These are phyloP conservation scores for Mediolabrus comicus DNA, from an alignment of 108 stramenopile species.

Conservation along the genomic window DNA sequence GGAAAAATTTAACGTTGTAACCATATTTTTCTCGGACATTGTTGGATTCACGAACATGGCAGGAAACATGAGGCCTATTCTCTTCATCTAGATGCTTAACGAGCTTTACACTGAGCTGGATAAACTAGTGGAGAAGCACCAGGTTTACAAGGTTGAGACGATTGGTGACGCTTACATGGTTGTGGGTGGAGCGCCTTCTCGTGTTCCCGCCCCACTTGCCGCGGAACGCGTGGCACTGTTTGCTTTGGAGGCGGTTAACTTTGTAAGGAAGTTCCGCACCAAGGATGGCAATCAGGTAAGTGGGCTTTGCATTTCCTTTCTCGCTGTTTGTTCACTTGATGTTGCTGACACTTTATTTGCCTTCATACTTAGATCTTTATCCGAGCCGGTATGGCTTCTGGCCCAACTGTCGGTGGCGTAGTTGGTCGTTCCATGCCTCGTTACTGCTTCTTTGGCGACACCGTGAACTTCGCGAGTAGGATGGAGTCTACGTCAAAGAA, in stretches of 20 bases:
- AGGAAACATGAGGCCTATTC: constrained; percentile 44
- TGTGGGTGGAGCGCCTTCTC: constrained; percentile 37
- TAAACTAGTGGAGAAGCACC: constrained; percentile 50
- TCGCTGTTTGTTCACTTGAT: neutral
- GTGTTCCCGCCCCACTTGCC: constrained; percentile 32
- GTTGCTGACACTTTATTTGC: neutral
- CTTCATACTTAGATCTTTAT: constrained; percentile 17
- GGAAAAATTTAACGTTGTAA: constrained; percentile 60
- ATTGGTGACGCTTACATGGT: constrained; percentile 18
- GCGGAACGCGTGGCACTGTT: constrained; percentile 40
- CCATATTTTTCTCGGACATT: constrained; percentile 81
- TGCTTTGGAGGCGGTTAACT: constrained; percentile 31
- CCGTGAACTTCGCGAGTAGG: constrained; percentile 26
- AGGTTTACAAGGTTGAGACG: constrained; percentile 60
- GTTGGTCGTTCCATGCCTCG: constrained; percentile 38
- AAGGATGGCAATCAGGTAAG: constrained; percentile 31
- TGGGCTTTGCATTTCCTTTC: neutral
- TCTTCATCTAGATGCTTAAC: constrained; percentile 52
- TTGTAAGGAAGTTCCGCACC: constrained; percentile 33
- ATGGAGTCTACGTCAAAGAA: constrained; percentile 35
- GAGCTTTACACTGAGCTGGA: constrained; percentile 64
- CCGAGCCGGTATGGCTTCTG: constrained; percentile 35
- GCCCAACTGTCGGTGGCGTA: constrained; percentile 25
- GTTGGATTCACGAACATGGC: constrained; percentile 70
- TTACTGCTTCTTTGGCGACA: constrained; percentile 42